These are phyloP conservation scores for Yamadazyma triangularis DNA, from an alignment of 1,139 yeast genomes.

Conservation along the genomic window DNA sequence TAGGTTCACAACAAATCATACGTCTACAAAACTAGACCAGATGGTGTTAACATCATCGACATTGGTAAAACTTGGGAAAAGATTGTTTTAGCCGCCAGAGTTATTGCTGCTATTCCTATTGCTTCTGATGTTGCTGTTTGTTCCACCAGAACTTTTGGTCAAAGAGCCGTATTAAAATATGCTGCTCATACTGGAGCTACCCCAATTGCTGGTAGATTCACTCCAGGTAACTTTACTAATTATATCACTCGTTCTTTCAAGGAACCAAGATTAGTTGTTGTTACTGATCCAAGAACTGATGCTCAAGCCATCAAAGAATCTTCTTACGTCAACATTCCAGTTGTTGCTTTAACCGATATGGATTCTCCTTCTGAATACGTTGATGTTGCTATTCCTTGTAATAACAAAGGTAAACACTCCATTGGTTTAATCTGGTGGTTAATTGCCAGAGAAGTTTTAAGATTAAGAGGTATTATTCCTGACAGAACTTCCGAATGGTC, in stretches of 20 bases:
- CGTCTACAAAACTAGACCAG: conserved; percentile 99
- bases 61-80: conserved; percentile 99
- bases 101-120: conserved; percentile 99
- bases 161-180: conserved; percentile 99
- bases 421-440: conserved; percentile 99
- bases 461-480: conserved; percentile 97
- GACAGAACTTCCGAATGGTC: conserved; percentile 98
- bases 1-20: conserved; percentile 99
- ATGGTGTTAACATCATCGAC: conserved; percentile 98
- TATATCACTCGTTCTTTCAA: conserved; percentile 99
- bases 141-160: conserved; percentile 99
- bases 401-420: conserved; percentile 99
- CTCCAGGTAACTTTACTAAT: conserved; percentile 99
- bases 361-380: conserved; percentile 99
- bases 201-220: conserved; percentile 99
- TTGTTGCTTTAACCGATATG: conserved; percentile 96
- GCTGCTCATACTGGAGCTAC: conserved; percentile 99
- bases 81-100: conserved; percentile 99
- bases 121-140: conserved; percentile 98
- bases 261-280: conserved; percentile 99
- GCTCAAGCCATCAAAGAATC: conserved; percentile 99
- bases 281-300: conserved; percentile 99
- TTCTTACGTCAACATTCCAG: conserved; percentile 99
- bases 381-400: conserved; percentile 99
- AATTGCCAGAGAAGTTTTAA: conserved; percentile 97